Evolutionary conservation across 441 rosid genomes (phyloP), one percentile per base, ranked within the genome.

Genomic region (Corymbia citriodora): DNA sequence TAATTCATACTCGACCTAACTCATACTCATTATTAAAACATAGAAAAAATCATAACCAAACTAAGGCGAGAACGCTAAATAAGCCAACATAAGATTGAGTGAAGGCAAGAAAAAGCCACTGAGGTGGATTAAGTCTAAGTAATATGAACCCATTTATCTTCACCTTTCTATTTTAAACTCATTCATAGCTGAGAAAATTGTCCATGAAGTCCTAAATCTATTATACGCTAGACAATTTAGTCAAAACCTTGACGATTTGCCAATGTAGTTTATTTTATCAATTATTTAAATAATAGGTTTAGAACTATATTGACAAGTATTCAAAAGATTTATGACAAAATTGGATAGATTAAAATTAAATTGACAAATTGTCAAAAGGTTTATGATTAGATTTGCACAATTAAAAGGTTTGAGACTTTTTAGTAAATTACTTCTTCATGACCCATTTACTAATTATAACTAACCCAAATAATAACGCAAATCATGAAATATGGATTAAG

Each of bases 61-160:
- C 25, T 59, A 13, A 0, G 0, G 3, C 9, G 0, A 10, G 29
- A 57, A 9, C 2, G 0, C 13, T 0, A 0, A 1, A 0, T 57
- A 57, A 57, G 29, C 0, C 6, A 57, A 0, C 29, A 23, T 0
- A 3, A 57, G n/a, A 59, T 59, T 1, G 3, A 25, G 14, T 59
- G n/a, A 59, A 0, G 0, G 65, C 0, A 2, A 59, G 7, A 59
- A 12, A 59, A 0, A 59, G n/a, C 10, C 7, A 25, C 25, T 0
- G 1, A 59, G n/a, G 0, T 59, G n/a, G 0, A 0, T 59, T 59
- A 3, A 6, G 14, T 59, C 63, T 0, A 59, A 59, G 10, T 0
- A 59, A 59, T 59, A 2, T 25, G 14, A 25, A 10, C 0, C 3
- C 0, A 25, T 59, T 59, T 2, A 59, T 59, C 7, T 5, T 25